Conservation (phyloP, 495 filamentous ascomycete species). For the Bacidia rubella region DNA sequence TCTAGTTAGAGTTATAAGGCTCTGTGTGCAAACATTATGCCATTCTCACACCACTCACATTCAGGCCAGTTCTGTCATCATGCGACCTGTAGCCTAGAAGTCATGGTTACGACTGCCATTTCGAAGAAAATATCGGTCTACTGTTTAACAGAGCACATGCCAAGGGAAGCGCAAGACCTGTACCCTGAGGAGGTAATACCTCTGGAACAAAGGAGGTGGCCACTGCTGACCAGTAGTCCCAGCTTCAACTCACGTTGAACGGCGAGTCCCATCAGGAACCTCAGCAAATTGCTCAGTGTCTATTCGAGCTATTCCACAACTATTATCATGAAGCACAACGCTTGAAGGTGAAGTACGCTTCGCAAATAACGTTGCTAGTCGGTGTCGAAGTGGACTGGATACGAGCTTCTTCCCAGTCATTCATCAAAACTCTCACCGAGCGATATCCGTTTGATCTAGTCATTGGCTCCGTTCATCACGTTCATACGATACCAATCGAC, state of each 20-base stretch:
- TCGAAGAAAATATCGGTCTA: constrained; percentile 62
- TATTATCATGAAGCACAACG: constrained; percentile 59
- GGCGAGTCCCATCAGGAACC: background rate
- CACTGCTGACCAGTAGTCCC: too few relatives aligned
- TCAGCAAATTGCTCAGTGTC: constrained; percentile 23
- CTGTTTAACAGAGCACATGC: constrained; percentile 95
- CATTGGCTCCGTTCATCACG: constrained; percentile 84
- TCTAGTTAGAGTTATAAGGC: too few relatives aligned
- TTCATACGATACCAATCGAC: constrained; percentile 76
- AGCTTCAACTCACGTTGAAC: background rate
- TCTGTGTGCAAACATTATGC: too few relatives aligned
- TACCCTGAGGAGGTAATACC: constrained; percentile 80
- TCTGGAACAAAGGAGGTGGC: background rate
- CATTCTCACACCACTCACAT: constrained; percentile 97
- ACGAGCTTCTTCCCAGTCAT: constrained; percentile 43
- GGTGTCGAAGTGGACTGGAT: constrained; percentile 93
- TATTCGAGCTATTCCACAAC: constrained; percentile 45
- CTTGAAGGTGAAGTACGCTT: constrained; percentile 55
- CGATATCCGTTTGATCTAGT: constrained; percentile 67
- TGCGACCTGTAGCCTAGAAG: constrained; percentile 70
- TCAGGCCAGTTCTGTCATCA: constrained; percentile 96
- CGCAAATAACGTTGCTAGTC: constrained; percentile 66
- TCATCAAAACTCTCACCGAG: constrained; percentile 45
- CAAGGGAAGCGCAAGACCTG: constrained; percentile 59
- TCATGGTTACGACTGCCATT: constrained; percentile 71